Evolutionary conservation across 176 grass and related monocot genomes (phyloP), one percentile per base, ranked within the genome.

Genomic region (Stipa capillata): DNA sequence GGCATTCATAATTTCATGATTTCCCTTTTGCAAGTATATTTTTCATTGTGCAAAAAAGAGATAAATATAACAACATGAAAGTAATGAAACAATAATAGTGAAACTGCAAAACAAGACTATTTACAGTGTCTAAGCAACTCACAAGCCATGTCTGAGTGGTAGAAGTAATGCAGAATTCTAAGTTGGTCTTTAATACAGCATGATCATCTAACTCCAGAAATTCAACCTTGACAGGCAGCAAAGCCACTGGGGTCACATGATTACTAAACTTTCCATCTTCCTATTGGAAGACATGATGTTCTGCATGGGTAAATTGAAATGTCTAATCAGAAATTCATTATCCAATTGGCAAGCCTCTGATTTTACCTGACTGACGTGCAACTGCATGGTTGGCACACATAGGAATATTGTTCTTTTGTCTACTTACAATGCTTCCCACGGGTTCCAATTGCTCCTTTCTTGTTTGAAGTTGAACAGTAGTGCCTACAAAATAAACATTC

Each of bases 121-220:
- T 51, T 34, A 70, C 21, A 13, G 12, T 72, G 18, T 71, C n/a
- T 51, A 50, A 16, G 67, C 11, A 74, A 88, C 86, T 88, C n/a
- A 88, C 86, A 74, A 88, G 39, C 86, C 86, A 84, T 73, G 77
- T 80, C 41, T 14, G 40, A 57, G 59, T 52, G 15, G 41, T 52
- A 74, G 71, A 49, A 79, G 81, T 41, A 17, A 84, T 31, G 41
- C 20, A 35, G 7, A 88, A 79, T 34, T 79, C 41, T 21, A 79
- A 52, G 53, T 52, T 71, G 25, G 68, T 59, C 52, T 87, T 76
- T 50, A 69, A 33, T 52, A 60, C 13, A 12, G 68, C 58, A 84
- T 25, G 32, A 58, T 60, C 20, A 67, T 74, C 81, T 23, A 15
- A 55, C 18, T 84, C 50, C 57, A 47, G 41, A 79, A 59, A 25